Percentiles rank a stretch among this genome's conserved stretches.
Evolutionary conservation across 2,329 filamentous ascomycete species (phyloP).

Genomic region (Aspergillus sp.): DNA sequence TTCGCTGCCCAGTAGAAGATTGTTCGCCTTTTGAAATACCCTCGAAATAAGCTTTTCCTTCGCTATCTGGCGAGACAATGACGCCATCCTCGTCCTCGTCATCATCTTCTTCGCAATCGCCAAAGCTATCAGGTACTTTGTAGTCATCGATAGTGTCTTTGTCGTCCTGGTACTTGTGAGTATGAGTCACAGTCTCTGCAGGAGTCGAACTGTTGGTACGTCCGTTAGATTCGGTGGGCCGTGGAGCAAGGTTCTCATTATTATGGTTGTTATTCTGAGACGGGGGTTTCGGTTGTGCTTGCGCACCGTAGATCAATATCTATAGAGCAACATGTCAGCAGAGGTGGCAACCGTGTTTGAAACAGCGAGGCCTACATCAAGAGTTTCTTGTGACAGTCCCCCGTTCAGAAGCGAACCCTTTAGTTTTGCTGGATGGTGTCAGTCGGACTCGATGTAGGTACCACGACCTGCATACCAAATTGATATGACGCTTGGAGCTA

Average conservation of each 20-base stretch:
- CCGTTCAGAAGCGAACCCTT: constrained; percentile 45
- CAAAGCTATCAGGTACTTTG: background rate
- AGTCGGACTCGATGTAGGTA: background rate
- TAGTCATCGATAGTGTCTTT: background rate
- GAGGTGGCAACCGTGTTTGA: constrained; percentile 1
- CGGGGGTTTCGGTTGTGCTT: background rate
- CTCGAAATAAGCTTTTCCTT: constrained; percentile 20
- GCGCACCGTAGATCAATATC: constrained; percentile 15
- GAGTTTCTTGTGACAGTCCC: constrained; percentile 44
- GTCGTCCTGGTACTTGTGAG: constrained; percentile 2
- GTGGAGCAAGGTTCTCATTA: background rate
- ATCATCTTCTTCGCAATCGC: constrained; percentile 10
- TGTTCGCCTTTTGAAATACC: constrained; percentile 13
- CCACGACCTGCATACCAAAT: constrained; percentile 7
- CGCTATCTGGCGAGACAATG: constrained; percentile 15
- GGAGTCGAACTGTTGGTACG: background rate
- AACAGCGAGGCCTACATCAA: constrained; percentile 34
- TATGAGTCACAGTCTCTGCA: background rate
- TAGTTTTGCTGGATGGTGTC: constrained; percentile 34
- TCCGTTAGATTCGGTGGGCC: background rate
- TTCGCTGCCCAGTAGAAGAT: constrained; percentile 19
- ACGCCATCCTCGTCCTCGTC: constrained; percentile 18
- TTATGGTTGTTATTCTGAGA: background rate
- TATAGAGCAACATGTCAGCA: constrained; percentile 8
- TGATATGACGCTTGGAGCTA: constrained; percentile 13